Evolutionary conservation across 2,329 filamentous ascomycete genomes (phyloP).

Genomic region (Ophioceras dolichostomum): DNA sequence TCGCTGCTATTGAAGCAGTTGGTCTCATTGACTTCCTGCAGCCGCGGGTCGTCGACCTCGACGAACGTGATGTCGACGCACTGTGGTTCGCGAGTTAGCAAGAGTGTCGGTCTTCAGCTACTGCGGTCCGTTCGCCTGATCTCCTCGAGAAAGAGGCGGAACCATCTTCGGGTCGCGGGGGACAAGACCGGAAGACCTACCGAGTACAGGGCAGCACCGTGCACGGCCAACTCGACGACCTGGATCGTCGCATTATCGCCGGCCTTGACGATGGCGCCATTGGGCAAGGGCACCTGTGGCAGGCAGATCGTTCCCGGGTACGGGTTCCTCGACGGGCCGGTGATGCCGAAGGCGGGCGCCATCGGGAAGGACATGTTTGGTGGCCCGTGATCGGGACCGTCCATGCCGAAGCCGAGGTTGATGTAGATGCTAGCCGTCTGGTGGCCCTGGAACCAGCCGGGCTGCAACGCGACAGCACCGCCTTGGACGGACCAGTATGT

Average conservation of each 20-base stretch:
- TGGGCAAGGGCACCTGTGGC: conserved; percentile 76
- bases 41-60: conserved; percentile 54
- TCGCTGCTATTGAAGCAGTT: conserved; percentile 86
- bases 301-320: conserved; percentile 84
- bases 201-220: conserved; percentile 73
- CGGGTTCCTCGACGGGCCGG: conserved; percentile 69
- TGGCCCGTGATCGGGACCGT: conserved; percentile 51
- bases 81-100: conserved; percentile 26
- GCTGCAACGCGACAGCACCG: conserved; percentile 81
- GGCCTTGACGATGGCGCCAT: conserved; percentile 53
- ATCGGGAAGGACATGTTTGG: conserved; percentile 80
- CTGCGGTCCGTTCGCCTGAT: too few relatives aligned
- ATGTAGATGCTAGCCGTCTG: conserved; percentile 72
- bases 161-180: too few relatives aligned
- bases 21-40: conserved; percentile 59
- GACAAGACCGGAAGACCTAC: too few relatives aligned
- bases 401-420: conserved; percentile 76
- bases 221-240: conserved; percentile 68
- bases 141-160: too few relatives aligned
- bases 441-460: conserved; percentile 93
- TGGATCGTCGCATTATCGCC: conserved; percentile 92
- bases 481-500: conserved; percentile 85
- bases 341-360: conserved; percentile 68
- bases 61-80: conserved; percentile 93
- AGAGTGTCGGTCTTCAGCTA: conserved; percentile 5